phyloP scores from a whole-genome alignment of 345 rosid species.

The Balakata baccata region DNA sequence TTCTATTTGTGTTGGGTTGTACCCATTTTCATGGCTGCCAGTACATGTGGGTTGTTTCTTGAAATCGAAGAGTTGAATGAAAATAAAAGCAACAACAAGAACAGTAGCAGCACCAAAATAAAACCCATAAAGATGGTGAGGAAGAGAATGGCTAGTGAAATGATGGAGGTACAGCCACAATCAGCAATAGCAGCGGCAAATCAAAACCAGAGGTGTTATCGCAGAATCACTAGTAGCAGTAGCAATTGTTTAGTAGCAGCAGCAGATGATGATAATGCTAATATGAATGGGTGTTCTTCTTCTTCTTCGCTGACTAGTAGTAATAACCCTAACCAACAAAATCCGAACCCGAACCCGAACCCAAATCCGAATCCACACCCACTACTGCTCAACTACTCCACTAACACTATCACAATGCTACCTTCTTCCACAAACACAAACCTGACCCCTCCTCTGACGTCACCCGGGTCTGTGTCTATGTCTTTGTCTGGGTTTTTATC shows the following conservation, averaged over 20 bases:
- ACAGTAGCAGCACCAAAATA: background rate
- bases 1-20: background rate
- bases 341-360: conserved; percentile 29
- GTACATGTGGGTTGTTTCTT: conserved; percentile 14
- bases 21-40: conserved; percentile 45
- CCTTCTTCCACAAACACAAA: conserved; percentile 38
- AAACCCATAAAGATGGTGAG: conserved; percentile 47
- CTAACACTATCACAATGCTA: conserved; percentile 23
- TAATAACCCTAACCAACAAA: conserved; percentile 6
- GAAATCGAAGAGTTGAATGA: background rate
- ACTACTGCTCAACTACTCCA: conserved; percentile 60
- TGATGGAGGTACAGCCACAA: conserved; percentile 37
- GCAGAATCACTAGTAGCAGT: background rate
- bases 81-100: background rate
- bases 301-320: background rate
- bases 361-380: conserved; percentile 22
- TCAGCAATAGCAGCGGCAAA: background rate
- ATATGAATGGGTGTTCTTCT: background rate
- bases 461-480: conserved; percentile 35
- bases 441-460: conserved; percentile 38
- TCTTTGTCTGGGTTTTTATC: conserved; percentile 36
- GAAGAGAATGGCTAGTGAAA: conserved; percentile 85
- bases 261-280: background rate
- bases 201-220: conserved; percentile 30
- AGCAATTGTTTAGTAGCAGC: background rate